Evolutionary conservation across 2,329 filamentous ascomycete genomes (phyloP), one percentile per base, ranked within the genome.

Genomic region (Sclerotinia sclerotiorum): DNA sequence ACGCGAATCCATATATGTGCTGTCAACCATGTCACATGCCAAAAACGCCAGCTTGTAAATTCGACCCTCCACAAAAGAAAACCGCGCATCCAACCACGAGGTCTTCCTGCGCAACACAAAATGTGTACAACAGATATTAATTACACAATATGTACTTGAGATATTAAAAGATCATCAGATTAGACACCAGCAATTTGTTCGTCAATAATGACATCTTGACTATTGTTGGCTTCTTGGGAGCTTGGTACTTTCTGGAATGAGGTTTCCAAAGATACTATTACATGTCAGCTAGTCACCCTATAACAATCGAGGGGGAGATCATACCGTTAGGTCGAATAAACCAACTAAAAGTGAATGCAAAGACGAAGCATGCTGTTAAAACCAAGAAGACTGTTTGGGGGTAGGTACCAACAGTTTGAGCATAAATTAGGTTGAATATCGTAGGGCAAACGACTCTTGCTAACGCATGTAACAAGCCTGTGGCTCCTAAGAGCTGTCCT

Each of bases 401-500:
- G 72, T 91, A 94, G 1, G 81, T 87, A 27, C 85, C 87, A 1
- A 97, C 92, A 0, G 95, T 98, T 2, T 85, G 82, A 19, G 90
- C 90, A 77, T 97, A 99, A 13, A 98, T 87, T 6, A 91, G 86
- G 75, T 95, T 97, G 79, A 97, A 97, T 1, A 94, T 76, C 0
- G 92, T 85, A 0, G 95, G 95, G 0, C 90, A 89, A 17, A 97
- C 78, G 2, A 98, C 88, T 70, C 93, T 84, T 3, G 91, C 87
- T 48, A 97, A 80, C 0, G 93, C 91, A 79, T 98, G 94, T 69
- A 98, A 80, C 70, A 98, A 82, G 0, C 94, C 95, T 21, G 90
- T 90, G 1, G 93, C 94, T 29, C 95, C 95, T 0, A 99, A 84
- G n/a, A 98, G 82, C 77, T 95, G 89, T 0, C 95, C 95, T 0